phyloP scores from a whole-genome alignment of 2,329 filamentous ascomycete genomes.

The Penicillium sp. region DNA sequence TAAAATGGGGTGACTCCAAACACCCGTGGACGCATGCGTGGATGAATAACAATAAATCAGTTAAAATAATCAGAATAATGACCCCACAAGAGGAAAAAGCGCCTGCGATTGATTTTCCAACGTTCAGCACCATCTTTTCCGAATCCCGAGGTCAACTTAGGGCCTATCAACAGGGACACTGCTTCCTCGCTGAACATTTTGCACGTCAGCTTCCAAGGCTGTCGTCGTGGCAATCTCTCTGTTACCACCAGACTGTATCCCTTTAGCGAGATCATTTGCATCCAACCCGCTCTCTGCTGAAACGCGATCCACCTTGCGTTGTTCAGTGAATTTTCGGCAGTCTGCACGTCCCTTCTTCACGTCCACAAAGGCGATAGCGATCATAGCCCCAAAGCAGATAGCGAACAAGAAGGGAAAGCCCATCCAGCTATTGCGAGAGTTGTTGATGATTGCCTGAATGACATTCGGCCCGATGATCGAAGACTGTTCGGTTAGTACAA shows the following conservation, averaged over 20 bases:
- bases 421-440: slow-evolving; percentile 46
- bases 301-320: slow-evolving; percentile 32
- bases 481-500: slow-evolving; percentile 30
- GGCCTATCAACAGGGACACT: no score
- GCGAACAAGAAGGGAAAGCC: slow-evolving; percentile 47
- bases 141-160: no score
- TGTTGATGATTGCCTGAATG: slow-evolving; percentile 47
- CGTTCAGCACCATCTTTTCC: not conserved
- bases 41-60: not conserved
- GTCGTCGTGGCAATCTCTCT: not conserved
- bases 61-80: not conserved
- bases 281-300: slow-evolving; percentile 26
- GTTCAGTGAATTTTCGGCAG: slow-evolving; percentile 38
- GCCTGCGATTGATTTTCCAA: no score
- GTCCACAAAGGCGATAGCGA: slow-evolving; percentile 43
- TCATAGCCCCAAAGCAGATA: slow-evolving; percentile 39
- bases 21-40: not conserved
- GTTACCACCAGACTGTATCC: slow-evolving; percentile 3
- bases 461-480: slow-evolving; percentile 48
- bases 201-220: not conserved
- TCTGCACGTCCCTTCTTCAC: slow-evolving; percentile 45
- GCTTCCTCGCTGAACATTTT: not conserved
- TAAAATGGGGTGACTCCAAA: not conserved
- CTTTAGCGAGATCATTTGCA: slow-evolving; percentile 18
- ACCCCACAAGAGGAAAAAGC: no score